These are phyloP conservation scores for Coemansia sp. DNA, from an alignment of 192 early-diverging fungal genomes.

Conservation along the genomic window DNA sequence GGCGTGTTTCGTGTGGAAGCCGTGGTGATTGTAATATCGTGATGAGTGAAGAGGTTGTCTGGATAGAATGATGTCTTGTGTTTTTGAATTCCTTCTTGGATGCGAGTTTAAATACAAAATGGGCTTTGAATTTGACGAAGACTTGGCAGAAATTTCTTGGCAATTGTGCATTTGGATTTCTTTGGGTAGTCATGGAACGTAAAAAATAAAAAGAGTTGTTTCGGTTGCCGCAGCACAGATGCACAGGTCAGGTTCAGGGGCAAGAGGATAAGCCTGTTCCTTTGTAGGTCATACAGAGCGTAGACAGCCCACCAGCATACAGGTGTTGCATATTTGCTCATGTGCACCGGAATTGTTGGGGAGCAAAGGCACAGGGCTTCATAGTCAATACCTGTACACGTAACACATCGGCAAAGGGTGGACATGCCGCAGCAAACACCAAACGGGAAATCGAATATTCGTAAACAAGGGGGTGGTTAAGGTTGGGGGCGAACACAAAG, in stretches of 20 bases:
- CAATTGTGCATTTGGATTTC: neutral
- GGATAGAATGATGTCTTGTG: neutral
- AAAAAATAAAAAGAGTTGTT: neutral
- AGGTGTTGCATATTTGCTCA: neutral
- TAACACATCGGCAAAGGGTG: too few relatives aligned
- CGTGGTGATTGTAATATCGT: neutral
- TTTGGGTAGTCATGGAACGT: neutral
- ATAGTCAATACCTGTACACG: neutral
- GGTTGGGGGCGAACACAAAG: too few relatives aligned
- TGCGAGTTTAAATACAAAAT: neutral
- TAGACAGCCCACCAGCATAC: neutral
- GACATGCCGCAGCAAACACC: neutral
- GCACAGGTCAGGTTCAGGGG: neutral
- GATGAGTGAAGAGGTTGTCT: neutral
- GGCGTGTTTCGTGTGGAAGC: too few relatives aligned
- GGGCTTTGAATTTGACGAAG: neutral
- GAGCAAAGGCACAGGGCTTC: neutral
- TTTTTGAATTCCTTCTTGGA: neutral
- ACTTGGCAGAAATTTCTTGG: neutral
- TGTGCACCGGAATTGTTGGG: neutral
- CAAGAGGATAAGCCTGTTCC: too few relatives aligned
- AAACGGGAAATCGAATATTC: neutral
- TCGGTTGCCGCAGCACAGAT: neutral
- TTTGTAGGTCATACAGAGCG: too few relatives aligned
- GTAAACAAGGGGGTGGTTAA: neutral